phyloP scores from a whole-genome alignment of 192 early-diverging fungal species.

The Coemansia brasiliensis region DNA sequence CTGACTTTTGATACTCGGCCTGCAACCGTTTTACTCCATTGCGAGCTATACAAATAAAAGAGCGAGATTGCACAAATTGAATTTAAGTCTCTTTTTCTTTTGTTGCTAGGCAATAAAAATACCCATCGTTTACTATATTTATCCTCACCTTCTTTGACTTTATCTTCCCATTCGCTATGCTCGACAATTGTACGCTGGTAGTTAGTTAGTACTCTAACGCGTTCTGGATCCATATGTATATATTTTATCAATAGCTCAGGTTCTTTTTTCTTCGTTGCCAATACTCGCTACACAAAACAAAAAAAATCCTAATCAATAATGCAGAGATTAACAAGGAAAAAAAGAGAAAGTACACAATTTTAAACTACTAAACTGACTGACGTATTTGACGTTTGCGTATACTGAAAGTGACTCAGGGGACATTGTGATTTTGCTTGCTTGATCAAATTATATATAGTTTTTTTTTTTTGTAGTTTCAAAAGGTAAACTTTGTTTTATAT shows the following conservation, averaged over 20 bases:
- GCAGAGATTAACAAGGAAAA: background rate
- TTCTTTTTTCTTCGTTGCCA: background rate
- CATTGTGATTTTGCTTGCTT: background rate
- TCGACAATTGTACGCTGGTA: constrained; percentile 90
- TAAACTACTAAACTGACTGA: background rate
- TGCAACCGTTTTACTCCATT: constrained; percentile 82
- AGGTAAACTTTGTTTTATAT: background rate
- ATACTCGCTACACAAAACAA: background rate
- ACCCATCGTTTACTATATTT: background rate
- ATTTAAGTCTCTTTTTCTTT: background rate
- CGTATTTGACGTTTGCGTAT: constrained; percentile 9
- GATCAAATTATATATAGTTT: background rate
- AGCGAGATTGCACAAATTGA: background rate
- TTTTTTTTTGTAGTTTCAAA: background rate
- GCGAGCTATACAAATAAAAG: constrained; percentile 57
- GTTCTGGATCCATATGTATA: constrained; percentile 42
- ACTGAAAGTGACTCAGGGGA: constrained; percentile 2
- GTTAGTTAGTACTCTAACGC: constrained; percentile 75
- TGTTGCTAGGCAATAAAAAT: background rate
- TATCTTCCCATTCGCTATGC: constrained; percentile 93
- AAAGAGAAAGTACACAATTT: background rate
- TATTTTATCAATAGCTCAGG: background rate
- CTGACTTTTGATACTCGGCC: constrained; percentile 91
- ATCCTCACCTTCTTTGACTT: constrained; percentile 77
- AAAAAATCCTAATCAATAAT: constrained; percentile 10